Conservation (phyloP, 176 grass and related monocot species). For the Oryza meyeriana region DNA sequence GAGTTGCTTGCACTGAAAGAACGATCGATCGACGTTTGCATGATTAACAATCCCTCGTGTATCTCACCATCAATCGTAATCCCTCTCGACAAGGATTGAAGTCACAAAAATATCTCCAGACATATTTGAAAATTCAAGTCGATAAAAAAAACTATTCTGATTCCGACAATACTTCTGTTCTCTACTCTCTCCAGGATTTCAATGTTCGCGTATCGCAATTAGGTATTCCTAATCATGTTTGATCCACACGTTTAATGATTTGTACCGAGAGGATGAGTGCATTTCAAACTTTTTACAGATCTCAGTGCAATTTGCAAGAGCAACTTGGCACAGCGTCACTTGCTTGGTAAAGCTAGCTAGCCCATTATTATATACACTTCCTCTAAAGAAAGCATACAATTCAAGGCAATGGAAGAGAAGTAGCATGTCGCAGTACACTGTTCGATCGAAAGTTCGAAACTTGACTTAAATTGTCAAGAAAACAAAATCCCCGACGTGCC, state of each 20-base stretch:
- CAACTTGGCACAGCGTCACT: neutral
- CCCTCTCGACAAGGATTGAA: neutral
- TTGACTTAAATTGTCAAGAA: neutral
- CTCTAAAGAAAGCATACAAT: neutral
- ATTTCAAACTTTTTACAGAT: neutral
- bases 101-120: constrained; percentile 20
- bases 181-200: neutral
- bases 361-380: neutral
- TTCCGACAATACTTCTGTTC: neutral
- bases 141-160: neutral
- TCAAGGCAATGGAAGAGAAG: neutral
- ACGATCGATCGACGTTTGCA: neutral
- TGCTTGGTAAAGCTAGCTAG: neutral
- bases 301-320: neutral
- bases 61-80: constrained; percentile 24
- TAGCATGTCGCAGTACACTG: neutral
- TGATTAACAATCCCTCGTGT: neutral
- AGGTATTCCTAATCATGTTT: neutral
- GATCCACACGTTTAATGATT: neutral
- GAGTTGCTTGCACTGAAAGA: constrained; percentile 21
- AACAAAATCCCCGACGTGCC: constrained; percentile 32
- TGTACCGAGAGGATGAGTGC: neutral
- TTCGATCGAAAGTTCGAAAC: neutral
- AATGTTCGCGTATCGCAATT: neutral
- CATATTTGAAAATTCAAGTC: neutral